Base-by-base conservation (phyloP, 1,139 yeast species). In the Yamadazyma spencermartinsiae region DNA sequence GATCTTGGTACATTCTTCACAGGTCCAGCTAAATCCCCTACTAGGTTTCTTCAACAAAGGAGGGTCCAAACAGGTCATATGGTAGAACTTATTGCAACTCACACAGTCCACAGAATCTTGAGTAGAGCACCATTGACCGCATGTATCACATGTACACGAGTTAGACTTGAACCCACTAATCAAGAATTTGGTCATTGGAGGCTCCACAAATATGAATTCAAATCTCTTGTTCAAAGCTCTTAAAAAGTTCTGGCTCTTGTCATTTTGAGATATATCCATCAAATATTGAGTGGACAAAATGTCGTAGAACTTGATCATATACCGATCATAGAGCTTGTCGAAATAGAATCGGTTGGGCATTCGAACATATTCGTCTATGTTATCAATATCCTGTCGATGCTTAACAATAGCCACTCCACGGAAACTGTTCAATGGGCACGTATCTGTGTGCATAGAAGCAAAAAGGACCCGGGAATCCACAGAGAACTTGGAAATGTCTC, bases 1-100 rank as follows among this genome's bases (percentile, higher is more conserved):
- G 26, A 56, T 68, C 49, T 76, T 77, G 14, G 86, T 74, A 62
- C 97, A 89, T 2, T 68, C 59, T 17, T 88, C 92, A 68, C 97
- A 90, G n/a, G 89, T 76, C 97, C 97, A 90, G 5, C 89, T 86
- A 56, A 88, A 86, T 1, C 96, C 96, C 41, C 95, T 66, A 34
- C 88, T 82, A 0, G 96, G 97, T 51, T 86, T 86, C 49, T 79
- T 77, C 38, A 76, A 58, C 32, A 88, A 61, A 0, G 97, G 97
- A 1, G 97, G 96, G 45, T 85, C 89, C 34, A 90, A 76, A 58
- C 98, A 90, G 34, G 78, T 68, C 80, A 89, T 79, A 63, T 90
- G 98, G 50, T 80, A 87, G 46, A 72, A 72, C 23, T 75, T 72
- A 11, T 70, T 66, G 60, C 98, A 90, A 38, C 76, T 82, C n/a